Conservation (phyloP, 768 basidiomycete genomes). For the Cystobasidium ongulense region DNA sequence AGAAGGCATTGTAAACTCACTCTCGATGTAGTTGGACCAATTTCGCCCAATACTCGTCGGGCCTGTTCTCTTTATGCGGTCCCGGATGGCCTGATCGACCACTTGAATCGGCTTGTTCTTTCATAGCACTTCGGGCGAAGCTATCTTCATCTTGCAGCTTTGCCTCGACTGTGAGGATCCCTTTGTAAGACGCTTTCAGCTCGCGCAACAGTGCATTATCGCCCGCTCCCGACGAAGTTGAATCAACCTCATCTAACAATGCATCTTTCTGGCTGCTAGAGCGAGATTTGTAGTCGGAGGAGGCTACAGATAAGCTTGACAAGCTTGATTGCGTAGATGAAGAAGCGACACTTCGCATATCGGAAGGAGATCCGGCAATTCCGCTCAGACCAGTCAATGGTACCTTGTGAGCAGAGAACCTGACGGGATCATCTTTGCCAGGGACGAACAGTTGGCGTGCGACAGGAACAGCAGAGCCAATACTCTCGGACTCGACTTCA, state of each 20-base stretch:
- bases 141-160: conserved; percentile 71
- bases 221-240: background rate
- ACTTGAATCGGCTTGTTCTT: conserved; percentile 30
- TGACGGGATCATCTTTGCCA: conserved; percentile 79
- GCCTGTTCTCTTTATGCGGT: background rate
- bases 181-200: background rate
- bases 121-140: conserved; percentile 48
- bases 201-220: background rate
- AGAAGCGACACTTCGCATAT: conserved; percentile 50
- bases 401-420: conserved; percentile 56
- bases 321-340: conserved; percentile 46
- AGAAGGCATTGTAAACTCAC: conserved; percentile 49
- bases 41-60: conserved; percentile 46
- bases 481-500: background rate
- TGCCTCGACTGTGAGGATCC: conserved; percentile 58
- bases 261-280: conserved; percentile 20
- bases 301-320: conserved; percentile 55
- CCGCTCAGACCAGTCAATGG: conserved; percentile 8
- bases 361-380: background rate
- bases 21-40: conserved; percentile 63
- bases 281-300: conserved; percentile 50
- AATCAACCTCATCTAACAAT: background rate
- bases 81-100: conserved; percentile 11
- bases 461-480: background rate
- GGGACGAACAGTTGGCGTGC: conserved; percentile 67